phyloP scores from a whole-genome alignment of 2,329 filamentous ascomycete genomes.

The Phialophora verrucosa region DNA sequence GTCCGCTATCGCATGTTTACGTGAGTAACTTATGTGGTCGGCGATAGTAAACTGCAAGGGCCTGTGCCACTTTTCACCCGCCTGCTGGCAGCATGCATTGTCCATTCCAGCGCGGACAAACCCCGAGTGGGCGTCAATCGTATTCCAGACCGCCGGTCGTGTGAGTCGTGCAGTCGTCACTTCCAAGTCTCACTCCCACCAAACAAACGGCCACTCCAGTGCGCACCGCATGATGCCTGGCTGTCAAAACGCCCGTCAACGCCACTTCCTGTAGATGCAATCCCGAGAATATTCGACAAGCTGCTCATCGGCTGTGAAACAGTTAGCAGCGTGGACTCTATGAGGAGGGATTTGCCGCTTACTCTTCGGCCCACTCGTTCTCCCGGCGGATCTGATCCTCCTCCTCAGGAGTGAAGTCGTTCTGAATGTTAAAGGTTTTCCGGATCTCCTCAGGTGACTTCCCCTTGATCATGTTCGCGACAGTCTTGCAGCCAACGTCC shows the following conservation, averaged over 20 bases:
- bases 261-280: not conserved
- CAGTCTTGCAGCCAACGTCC: constrained; percentile 98
- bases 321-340: constrained; percentile 5
- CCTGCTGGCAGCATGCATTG: not conserved
- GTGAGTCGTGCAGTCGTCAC: not conserved
- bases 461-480: constrained; percentile 99
- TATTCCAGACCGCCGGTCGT: not conserved
- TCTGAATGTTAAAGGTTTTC: constrained; percentile 99
- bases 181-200: not conserved
- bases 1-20: not conserved
- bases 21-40: not conserved
- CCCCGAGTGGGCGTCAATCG: not conserved
- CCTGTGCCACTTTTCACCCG: not conserved
- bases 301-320: constrained; percentile 30
- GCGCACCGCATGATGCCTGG: not conserved
- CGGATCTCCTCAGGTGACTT: constrained; percentile 99
- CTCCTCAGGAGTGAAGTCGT: constrained; percentile 98
- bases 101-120: not conserved
- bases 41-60: not conserved
- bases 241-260: constrained; percentile 12
- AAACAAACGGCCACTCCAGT: not conserved
- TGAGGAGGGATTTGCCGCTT: constrained; percentile 39
- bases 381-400: constrained; percentile 95
- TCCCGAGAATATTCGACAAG: constrained; percentile 28
- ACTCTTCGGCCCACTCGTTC: constrained; percentile 90